phyloP scores from a whole-genome alignment of 306 rosid species.

The Prosopis cineraria region DNA sequence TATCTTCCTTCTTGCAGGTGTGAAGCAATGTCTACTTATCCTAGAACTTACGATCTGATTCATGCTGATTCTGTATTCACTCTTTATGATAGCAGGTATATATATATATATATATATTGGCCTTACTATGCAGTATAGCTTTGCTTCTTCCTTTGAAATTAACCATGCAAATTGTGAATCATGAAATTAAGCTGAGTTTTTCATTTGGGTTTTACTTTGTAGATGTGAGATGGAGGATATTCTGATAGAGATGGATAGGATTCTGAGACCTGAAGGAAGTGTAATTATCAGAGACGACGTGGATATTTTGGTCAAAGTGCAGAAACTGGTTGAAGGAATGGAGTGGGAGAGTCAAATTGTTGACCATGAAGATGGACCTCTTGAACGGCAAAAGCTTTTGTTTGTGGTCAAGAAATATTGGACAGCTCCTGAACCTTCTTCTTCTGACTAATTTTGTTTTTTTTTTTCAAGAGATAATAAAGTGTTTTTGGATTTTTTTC shows the following conservation, averaged over 20 bases:
- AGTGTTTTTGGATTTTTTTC: neutral
- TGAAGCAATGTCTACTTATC: constrained; percentile 95
- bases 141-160: neutral
- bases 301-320: constrained; percentile 61
- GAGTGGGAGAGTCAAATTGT: constrained; percentile 80
- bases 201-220: neutral
- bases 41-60: constrained; percentile 82
- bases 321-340: constrained; percentile 50
- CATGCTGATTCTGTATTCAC: constrained; percentile 81
- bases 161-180: neutral
- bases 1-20: constrained; percentile 53
- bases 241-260: constrained; percentile 79
- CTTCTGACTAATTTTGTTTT: constrained; percentile 31
- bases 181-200: neutral
- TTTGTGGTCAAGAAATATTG: constrained; percentile 82
- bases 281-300: constrained; percentile 77
- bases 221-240: constrained; percentile 86
- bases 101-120: neutral
- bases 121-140: neutral
- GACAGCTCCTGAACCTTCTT: constrained; percentile 63
- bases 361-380: constrained; percentile 88
- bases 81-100: constrained; percentile 65
- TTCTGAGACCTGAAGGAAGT: constrained; percentile 84
- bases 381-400: constrained; percentile 60
- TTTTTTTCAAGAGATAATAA: neutral